Base-by-base conservation (phyloP, 2,329 filamentous ascomycete genomes). In the Fusarium succisae region DNA sequence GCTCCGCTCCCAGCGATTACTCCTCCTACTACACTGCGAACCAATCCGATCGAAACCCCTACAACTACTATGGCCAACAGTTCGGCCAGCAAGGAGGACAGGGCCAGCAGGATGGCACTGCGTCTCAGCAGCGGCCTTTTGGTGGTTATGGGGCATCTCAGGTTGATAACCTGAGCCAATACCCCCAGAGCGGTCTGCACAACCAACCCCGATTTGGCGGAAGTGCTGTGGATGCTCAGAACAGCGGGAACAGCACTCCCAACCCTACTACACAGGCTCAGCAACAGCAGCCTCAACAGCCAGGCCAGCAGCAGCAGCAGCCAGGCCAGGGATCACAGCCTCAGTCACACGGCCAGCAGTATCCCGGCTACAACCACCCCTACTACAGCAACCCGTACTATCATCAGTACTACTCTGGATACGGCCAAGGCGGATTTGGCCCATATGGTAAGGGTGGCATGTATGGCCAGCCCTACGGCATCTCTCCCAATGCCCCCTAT, bases 161-260 rank as follows among this genome's bases (percentile, higher is more conserved):
- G 86, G 89, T 80, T 85, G 90, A 90, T 81, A 92, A 88, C 80
- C 85, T 88, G 79, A 90, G 87, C 85, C 91, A 88, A 79, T 95
- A 94, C 81, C 91, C 92, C 44, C 94, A 95, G 81, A 93, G 91
- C 81, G 92, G 92, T 76, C 78, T 83, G 48, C 83, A 85, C 72
- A 91, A 84, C 81, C 88, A 87, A 73, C 88, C 90, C 9, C 88
- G 91, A 60, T 92, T 91, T 50, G 87, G 87, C 37, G 86, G 85
- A 74, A 86, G 85, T 53, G 83, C 86, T 37, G 84, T 87, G 69
- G 94, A 97, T 63, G 89, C 90, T 70, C 93, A 95, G 79, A 94
- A 92, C 85, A 98, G 94, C 81, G 96, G 95, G 50, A 93, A 96
- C 82, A 96, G 93, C 78, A 98, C 95, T 6, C 95, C 96, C 41